phyloP scores from a whole-genome alignment of 257 asterid species.

The Salvia splendens region DNA sequence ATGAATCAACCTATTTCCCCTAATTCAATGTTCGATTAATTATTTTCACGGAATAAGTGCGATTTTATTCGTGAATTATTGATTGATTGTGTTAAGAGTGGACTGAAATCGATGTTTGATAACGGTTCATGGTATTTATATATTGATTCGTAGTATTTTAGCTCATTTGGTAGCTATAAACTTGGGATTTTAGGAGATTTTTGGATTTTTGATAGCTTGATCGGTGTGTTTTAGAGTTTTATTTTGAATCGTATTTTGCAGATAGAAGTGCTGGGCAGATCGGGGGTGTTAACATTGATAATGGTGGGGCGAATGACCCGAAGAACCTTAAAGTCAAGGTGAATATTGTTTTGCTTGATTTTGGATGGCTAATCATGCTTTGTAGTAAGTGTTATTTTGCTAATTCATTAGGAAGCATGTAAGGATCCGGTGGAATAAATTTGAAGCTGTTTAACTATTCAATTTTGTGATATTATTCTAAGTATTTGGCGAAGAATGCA shows the following conservation, averaged over 20 bases:
- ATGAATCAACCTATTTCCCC: background rate
- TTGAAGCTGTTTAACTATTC: background rate
- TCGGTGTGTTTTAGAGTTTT: conserved; percentile 4
- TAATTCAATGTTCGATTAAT: background rate
- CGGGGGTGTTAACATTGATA: conserved; percentile 43
- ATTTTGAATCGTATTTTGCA: conserved; percentile 23
- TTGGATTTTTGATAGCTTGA: background rate
- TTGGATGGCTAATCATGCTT: background rate
- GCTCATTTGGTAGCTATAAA: conserved; percentile 13
- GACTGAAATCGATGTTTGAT: conserved; percentile 17
- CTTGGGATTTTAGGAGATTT: background rate
- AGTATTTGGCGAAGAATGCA: conserved; percentile 3
- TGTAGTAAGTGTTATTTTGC: conserved; percentile 5
- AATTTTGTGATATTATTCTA: background rate
- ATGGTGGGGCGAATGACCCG: conserved; percentile 41
- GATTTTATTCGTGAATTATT: background rate
- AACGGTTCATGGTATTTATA: conserved; percentile 1
- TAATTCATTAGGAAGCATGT: background rate
- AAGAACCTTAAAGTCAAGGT: conserved; percentile 54
- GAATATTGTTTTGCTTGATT: conserved; percentile 8
- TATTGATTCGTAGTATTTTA: conserved; percentile 2
- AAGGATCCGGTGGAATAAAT: background rate
- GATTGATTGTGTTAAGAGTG: background rate
- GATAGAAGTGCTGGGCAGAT: conserved; percentile 40
- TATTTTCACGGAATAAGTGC: background rate